These are phyloP conservation scores for Botrytis hyacinthi DNA, from an alignment of 2,329 filamentous ascomycete genomes.

Conservation along the genomic window DNA sequence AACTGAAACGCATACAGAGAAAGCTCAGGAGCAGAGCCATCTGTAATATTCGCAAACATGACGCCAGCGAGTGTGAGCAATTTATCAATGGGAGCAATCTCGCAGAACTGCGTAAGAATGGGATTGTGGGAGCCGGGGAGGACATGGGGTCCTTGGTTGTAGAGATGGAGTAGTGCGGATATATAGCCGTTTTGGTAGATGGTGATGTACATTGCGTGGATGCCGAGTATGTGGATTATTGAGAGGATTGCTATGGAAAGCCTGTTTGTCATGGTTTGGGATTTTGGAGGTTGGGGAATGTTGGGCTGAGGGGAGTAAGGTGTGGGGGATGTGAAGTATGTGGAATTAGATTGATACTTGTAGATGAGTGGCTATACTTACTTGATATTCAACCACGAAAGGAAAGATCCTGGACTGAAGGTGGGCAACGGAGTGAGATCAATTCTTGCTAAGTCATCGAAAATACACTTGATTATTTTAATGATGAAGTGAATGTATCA, in stretches of 20 bases:
- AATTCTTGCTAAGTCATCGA: no score
- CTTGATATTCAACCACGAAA: no score
- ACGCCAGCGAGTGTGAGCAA: background rate
- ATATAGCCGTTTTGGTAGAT: background rate
- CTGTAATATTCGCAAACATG: background rate
- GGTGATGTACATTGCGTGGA: background rate
- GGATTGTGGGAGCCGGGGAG: background rate
- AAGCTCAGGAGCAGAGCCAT: background rate
- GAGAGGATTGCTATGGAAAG: background rate
- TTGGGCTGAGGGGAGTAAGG: no score
- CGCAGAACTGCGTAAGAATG: background rate
- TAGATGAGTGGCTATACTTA: no score
- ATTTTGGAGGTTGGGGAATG: background rate
- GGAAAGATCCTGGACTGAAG: no score
- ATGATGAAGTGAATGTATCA: no score
- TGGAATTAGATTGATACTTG: no score
- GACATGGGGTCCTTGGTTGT: background rate
- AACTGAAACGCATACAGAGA: background rate
- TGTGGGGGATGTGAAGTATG: no score
- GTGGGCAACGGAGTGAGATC: rapidly evolving
- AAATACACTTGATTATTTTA: no score
- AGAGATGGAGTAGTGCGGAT: background rate
- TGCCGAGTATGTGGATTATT: background rate
- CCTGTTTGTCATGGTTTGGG: rapidly evolving
- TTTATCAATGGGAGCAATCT: rapidly evolving